These are phyloP conservation scores for Exophiala xenobiotica DNA, from an alignment of 2,329 filamentous ascomycete species.

Conservation along the genomic window DNA sequence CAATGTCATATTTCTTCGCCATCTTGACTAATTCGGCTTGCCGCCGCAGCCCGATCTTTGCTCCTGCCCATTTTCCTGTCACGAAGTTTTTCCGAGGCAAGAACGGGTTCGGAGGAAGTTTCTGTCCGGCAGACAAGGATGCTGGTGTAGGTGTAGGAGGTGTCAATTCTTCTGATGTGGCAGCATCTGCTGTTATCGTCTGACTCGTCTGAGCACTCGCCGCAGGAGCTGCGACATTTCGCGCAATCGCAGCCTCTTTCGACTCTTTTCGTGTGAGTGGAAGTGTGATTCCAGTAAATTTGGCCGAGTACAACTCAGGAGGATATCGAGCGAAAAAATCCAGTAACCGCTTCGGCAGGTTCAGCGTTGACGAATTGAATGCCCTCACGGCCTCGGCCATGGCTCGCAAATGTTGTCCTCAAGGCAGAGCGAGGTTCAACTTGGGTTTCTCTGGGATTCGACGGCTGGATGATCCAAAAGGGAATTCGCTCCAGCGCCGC, in stretches of 20 bases:
- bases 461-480: too few species aligned
- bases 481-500: background rate
- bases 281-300: constrained; percentile 33
- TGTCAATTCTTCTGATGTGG: constrained; percentile 46
- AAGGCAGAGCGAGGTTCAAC: too few species aligned
- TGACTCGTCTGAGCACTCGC: background rate
- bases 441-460: too few species aligned
- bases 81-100: constrained; percentile 71
- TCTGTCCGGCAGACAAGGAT: constrained; percentile 38
- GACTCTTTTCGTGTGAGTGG: constrained; percentile 24
- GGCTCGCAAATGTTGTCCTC: background rate
- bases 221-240: background rate
- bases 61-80: constrained; percentile 81
- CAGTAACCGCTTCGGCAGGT: constrained; percentile 72
- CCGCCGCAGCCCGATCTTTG: constrained; percentile 76
- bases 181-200: constrained; percentile 35
- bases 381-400: constrained; percentile 12
- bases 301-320: constrained; percentile 55
- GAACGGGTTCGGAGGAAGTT: constrained; percentile 73
- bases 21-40: constrained; percentile 91
- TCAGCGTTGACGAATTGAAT: background rate
- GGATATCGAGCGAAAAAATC: constrained; percentile 90
- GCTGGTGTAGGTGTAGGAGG: constrained; percentile 35
- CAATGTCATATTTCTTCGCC: constrained; percentile 73
- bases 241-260: constrained; percentile 19